Evolutionary conservation across 2,329 filamentous ascomycete species (phyloP), one percentile per base, ranked within the genome.

Genomic region (Claviceps sp.): DNA sequence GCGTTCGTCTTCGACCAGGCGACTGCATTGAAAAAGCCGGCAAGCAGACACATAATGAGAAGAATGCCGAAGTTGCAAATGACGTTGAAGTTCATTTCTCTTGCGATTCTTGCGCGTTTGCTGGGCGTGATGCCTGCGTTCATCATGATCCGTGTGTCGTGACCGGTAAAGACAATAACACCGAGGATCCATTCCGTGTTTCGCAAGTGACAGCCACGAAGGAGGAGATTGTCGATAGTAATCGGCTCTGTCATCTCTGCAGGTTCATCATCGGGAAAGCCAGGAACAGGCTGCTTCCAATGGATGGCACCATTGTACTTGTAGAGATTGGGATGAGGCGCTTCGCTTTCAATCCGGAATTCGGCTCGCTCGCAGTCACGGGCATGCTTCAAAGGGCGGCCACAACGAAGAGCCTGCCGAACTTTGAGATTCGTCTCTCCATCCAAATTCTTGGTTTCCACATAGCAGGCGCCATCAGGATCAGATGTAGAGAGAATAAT

Each of bases 121-220:
- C 82, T 95, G 13, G 94, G 93, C 1, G 93, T 98, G 55, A 91
- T 85, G 54, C 93, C 93, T 29, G 93, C 87, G 65, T 98, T 98
- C 72, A 96, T 86, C 93, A 98, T 98, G 66, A 96, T 97, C 71
- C 97, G 98, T 37, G 91, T 95, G 66, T 98, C 91, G 62, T 90
- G 83, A 37, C 93, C 93, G 14, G 93, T 97, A 69, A 95, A 98
- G 17, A 95, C 75, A 48, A 97, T 91, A 3, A 98, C 79, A 50
- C 90, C 93, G 5, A 98, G 77, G 50, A 89, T 78, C 93, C 93
- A 98, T 63, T 97, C 90, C 0, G 93, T 98, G 66, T 97, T 98
- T 57, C 90, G 82, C 47, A 98, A 70, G 59, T 89, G 94, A 69
- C 89, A 95, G 51, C 93, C 93, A 73, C 93, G 86, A 45, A 98